Base-by-base conservation (phyloP, 495 filamentous ascomycete species). In the Podospora didyma region DNA sequence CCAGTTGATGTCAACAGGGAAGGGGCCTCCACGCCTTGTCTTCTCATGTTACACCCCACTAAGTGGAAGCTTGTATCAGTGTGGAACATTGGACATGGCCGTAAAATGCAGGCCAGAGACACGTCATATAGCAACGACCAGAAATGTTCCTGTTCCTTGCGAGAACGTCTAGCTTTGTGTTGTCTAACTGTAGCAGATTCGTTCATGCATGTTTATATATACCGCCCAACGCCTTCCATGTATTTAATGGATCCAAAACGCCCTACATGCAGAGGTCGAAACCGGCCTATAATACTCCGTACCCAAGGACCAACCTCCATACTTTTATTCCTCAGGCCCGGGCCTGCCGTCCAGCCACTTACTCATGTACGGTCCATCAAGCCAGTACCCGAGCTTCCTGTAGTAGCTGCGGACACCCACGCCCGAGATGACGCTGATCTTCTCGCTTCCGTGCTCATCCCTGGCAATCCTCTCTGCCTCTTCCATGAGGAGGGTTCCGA, bases 361-460 rank as follows among this genome's bases (percentile, higher is more conserved):
- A 61, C 82, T 87, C 90, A 96, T 93, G 57, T 91, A 96, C 19
- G 86, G 89, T 7, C 92, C 94, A 73, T 97, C 94, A 26, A 98
- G 73, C 71, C 79, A 88, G 72, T 97, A 98, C 4, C 94, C 94
- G 28, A 98, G 78, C 67, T 89, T 93, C 53, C 78, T 86, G 67
- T 98, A 98, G 71, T 97, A 98, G 65, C 87, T 91, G 55, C 94
- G 82, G 5, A 97, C 93, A 1, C 94, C 94, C 46, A 98, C 91
- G 11, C 94, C 94, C 22, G 89, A 94, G 52, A 98, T 98, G 48
- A 98, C 92, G 66, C 86, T 89, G 52, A 98, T 95, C 80, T 98
- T 98, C 35, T 73, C 76, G 64, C 92, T 96, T 3, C 90, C 86
- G 64, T 98, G 94, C 72, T 98, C 94, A 51, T 96, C 86, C 45